Percentiles rank a stretch among this genome's conserved stretches.
phyloP scores from a whole-genome alignment of 2,329 filamentous ascomycete genomes.

The Monilinia vaccinii-corymbosi region DNA sequence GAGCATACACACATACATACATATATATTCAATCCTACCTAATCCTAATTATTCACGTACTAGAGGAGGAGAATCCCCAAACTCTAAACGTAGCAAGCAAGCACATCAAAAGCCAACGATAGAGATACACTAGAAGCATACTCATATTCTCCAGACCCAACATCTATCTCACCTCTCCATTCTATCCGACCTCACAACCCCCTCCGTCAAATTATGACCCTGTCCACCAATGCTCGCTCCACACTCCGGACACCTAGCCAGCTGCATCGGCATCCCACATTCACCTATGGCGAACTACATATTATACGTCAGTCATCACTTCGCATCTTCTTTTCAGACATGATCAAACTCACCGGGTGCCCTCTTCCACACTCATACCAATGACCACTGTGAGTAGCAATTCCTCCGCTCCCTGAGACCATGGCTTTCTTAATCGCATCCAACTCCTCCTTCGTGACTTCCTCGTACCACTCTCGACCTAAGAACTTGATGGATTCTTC shows the following conservation, averaged over 20 bases:
- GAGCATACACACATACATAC: too few relatives aligned
- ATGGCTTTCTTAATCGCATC: slow-evolving; percentile 39
- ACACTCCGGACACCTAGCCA: slow-evolving; percentile 53
- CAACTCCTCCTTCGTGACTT: slow-evolving; percentile 35
- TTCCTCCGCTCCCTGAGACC: slow-evolving; percentile 34
- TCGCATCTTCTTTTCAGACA: not conserved
- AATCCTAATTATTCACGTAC: too few relatives aligned
- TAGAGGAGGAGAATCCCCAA: too few relatives aligned
- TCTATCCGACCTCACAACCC: slow-evolving; percentile 40
- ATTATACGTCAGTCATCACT: not conserved
- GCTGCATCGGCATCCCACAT: slow-evolving; percentile 56
- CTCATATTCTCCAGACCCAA: not conserved
- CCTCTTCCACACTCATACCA: slow-evolving; percentile 52
- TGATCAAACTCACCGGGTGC: slow-evolving; percentile 30
- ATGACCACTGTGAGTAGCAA: slow-evolving; percentile 40
- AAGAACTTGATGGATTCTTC: slow-evolving; percentile 27
- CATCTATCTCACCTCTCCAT: slow-evolving; percentile 36
- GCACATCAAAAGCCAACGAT: too few relatives aligned
- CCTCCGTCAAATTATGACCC: slow-evolving; percentile 38
- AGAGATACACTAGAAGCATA: too few relatives aligned
- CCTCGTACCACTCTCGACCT: slow-evolving; percentile 31
- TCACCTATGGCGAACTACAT: slow-evolving; percentile 50
- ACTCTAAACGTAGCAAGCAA: too few relatives aligned
- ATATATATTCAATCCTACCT: too few relatives aligned
- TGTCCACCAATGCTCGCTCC: slow-evolving; percentile 45